These are phyloP conservation scores for Fusarium succisae DNA, from an alignment of 2,329 filamentous ascomycete genomes.

Conservation along the genomic window DNA sequence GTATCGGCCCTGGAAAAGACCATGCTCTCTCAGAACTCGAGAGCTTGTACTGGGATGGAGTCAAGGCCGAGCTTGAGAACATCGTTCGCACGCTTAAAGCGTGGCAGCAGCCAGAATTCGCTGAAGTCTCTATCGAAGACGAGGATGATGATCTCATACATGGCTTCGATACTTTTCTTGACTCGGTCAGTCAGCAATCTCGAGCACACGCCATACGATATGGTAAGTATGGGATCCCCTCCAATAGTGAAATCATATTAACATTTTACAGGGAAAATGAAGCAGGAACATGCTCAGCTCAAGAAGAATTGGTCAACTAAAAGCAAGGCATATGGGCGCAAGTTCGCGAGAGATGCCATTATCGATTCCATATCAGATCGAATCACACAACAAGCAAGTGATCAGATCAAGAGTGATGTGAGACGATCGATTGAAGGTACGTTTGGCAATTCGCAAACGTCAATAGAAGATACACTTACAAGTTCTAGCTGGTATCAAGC, in stretches of 20 bases:
- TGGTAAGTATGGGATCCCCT: neutral
- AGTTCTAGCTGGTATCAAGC: constrained; percentile 4
- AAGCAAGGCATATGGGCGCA: neutral
- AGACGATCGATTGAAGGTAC: constrained; percentile 26
- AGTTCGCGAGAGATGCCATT: constrained; percentile 3
- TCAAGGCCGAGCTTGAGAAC: constrained; percentile 36
- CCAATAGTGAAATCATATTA: neutral
- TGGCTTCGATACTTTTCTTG: constrained; percentile 36
- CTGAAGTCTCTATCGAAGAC: constrained; percentile 18
- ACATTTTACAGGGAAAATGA: constrained; percentile 13
- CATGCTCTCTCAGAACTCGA: constrained; percentile 30
- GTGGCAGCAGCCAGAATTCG: constrained; percentile 31
- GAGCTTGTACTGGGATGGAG: constrained; percentile 34
- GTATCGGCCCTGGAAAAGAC: constrained; percentile 17
- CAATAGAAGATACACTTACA: neutral
- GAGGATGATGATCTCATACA: constrained; percentile 29
- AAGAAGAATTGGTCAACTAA: neutral
- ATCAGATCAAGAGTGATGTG: constrained; percentile 23
- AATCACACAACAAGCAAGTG: constrained; percentile 20
- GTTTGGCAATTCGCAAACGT: neutral
- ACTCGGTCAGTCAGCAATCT: constrained; percentile 34
- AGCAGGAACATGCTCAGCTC: neutral
- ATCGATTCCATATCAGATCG: constrained; percentile 16
- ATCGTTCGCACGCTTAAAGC: constrained; percentile 35
- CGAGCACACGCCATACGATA: constrained; percentile 35